A percentile compares a stretch with the other conserved stretches of the same genome.
phyloP scores from a whole-genome alignment of 345 rosid genomes.

The Erucastrum elatum region DNA sequence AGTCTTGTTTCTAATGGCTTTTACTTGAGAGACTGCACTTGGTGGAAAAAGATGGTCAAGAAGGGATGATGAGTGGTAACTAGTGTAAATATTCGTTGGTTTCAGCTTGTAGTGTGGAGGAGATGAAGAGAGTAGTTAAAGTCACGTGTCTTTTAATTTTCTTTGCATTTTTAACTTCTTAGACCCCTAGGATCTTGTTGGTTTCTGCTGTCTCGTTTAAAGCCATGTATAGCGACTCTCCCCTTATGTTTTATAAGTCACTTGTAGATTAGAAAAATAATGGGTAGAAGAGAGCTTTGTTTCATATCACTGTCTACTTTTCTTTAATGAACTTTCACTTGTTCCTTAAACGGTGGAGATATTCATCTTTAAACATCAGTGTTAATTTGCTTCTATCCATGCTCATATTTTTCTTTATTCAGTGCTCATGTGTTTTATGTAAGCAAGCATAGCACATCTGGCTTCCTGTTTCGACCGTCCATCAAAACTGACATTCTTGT shows the following conservation, averaged over 20 bases:
- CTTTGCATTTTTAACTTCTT: not conserved
- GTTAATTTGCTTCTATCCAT: no score
- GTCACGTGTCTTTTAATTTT: not conserved
- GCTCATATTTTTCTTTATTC: no score
- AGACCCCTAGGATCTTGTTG: not conserved
- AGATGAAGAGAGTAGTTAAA: slow-evolving; percentile 15
- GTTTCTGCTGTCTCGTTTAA: not conserved
- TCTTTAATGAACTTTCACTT: not conserved
- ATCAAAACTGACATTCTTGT: no score
- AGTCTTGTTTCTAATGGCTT: slow-evolving; percentile 21
- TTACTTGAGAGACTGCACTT: slow-evolving; percentile 21
- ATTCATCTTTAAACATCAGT: slow-evolving; percentile 35
- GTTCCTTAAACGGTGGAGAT: not conserved
- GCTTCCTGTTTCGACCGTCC: not conserved
- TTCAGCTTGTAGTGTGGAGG: slow-evolving; percentile 22
- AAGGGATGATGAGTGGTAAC: not conserved
- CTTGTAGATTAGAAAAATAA: slow-evolving; percentile 7
- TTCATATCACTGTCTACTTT: no score
- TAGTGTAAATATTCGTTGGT: slow-evolving; percentile 28
- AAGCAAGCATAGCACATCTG: no score
- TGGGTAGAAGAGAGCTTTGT: no score
- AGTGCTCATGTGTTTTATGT: no score
- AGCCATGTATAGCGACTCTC: not conserved
- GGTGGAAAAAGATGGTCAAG: not conserved
- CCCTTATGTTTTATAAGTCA: slow-evolving; percentile 19